Conservation (phyloP, 768 basidiomycete species). For the Clitopilus hobsonii region DNA sequence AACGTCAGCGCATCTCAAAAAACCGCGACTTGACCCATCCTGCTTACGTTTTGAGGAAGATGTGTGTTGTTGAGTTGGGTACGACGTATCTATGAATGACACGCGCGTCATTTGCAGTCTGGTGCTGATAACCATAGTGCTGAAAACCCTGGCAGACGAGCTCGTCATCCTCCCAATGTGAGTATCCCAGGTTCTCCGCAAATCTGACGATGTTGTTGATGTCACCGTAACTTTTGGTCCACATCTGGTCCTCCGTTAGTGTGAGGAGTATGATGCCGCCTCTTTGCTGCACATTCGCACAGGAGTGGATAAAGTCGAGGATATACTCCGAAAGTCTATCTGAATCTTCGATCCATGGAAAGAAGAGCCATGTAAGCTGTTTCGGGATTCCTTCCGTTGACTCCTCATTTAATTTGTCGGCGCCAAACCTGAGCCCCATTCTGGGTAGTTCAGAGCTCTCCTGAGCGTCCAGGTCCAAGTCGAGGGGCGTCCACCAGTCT, state of each 20-base stretch:
- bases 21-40: not conserved
- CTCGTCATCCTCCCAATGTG: not conserved
- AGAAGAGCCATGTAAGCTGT: not conserved
- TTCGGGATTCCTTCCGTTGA: not conserved
- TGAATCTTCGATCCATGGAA: not conserved
- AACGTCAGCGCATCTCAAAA: not conserved
- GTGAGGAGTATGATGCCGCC: not conserved
- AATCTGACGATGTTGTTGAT: not conserved
- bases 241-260: not conserved
- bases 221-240: not conserved
- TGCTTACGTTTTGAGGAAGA: not conserved
- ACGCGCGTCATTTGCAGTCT: not conserved
- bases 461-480: not conserved
- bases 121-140: not conserved
- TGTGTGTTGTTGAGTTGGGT: not conserved
- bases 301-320: not conserved
- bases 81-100: not conserved
- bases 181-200: not conserved
- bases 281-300: not conserved
- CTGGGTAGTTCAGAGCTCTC: not conserved
- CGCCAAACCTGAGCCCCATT: not conserved
- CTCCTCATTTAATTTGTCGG: not conserved
- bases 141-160: not conserved
- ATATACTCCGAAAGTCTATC: not conserved
- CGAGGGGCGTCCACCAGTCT: not conserved